These are phyloP conservation scores for Bonia amplexicaulis DNA, from an alignment of 176 grass and related monocot species.

Conservation along the genomic window DNA sequence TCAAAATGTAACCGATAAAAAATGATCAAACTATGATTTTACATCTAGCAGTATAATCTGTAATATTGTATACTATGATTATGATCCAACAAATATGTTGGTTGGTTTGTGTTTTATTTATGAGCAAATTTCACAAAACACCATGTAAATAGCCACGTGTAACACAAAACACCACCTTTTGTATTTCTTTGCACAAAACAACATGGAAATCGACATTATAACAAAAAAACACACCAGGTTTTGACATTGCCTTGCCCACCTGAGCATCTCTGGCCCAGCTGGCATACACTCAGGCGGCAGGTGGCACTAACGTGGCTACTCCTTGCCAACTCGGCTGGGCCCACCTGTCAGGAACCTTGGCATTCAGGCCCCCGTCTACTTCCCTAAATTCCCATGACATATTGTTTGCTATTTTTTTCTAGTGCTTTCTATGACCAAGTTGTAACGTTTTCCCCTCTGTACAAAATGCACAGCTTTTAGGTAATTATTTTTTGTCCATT, in stretches of 20 bases:
- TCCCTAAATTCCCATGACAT: background rate
- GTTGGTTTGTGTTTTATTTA: background rate
- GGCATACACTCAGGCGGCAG: too few relatives aligned
- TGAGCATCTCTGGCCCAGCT: too few relatives aligned
- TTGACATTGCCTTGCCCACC: too few relatives aligned
- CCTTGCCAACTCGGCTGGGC: too few relatives aligned
- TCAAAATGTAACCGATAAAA: background rate
- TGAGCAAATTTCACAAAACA: background rate
- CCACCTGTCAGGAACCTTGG: too few relatives aligned
- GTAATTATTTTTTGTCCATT: background rate
- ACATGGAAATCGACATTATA: too few relatives aligned
- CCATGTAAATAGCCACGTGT: too few relatives aligned
- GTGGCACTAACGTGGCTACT: too few relatives aligned
- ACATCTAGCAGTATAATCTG: background rate
- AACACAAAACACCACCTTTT: too few relatives aligned
- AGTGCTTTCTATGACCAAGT: background rate
- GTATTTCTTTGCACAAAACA: too few relatives aligned
- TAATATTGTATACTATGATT: background rate
- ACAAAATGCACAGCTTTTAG: background rate
- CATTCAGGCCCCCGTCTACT: too few relatives aligned
- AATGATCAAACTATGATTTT: background rate
- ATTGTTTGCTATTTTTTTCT: background rate
- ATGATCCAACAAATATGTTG: background rate
- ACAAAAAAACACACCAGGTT: too few relatives aligned
- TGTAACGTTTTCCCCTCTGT: background rate